Evolutionary conservation across 805 yeast species (phyloP).

Genomic region (Wickerhamiella occidentalis): DNA sequence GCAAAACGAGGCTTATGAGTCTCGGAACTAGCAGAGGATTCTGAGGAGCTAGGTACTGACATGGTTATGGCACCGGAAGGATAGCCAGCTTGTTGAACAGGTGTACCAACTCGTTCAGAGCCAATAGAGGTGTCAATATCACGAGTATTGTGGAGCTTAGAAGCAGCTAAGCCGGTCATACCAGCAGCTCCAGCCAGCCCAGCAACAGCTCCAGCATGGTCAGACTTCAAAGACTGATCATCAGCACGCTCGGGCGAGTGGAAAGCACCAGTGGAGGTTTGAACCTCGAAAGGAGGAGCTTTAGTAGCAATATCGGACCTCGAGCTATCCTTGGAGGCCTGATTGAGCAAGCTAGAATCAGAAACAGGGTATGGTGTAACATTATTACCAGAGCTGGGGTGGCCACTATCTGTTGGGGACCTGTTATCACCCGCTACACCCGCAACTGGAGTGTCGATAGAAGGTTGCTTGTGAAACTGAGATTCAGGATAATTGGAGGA

Average conservation of each 20-base stretch:
- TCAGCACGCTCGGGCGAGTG: constrained; percentile 8
- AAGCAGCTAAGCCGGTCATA: constrained; percentile 14
- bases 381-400: not conserved
- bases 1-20: not conserved
- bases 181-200: constrained; percentile 13
- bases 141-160: constrained; percentile 4
- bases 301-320: not conserved
- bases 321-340: not conserved
- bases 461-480: not conserved
- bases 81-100: not conserved
- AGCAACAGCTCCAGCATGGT: not conserved
- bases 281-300: constrained; percentile 7
- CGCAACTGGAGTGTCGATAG: not conserved
- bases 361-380: not conserved
- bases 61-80: not conserved
- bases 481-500: not conserved
- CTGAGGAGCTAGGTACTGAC: not conserved
- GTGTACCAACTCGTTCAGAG: not conserved
- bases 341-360: not conserved
- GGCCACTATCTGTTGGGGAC: no score
- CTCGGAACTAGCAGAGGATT: not conserved
- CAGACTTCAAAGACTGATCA: not conserved
- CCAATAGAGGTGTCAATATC: not conserved
- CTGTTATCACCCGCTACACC: no score
- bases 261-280: constrained; percentile 4